Conservation (phyloP, 805 yeast genomes). For the Saccharomycodes ludwigii region DNA sequence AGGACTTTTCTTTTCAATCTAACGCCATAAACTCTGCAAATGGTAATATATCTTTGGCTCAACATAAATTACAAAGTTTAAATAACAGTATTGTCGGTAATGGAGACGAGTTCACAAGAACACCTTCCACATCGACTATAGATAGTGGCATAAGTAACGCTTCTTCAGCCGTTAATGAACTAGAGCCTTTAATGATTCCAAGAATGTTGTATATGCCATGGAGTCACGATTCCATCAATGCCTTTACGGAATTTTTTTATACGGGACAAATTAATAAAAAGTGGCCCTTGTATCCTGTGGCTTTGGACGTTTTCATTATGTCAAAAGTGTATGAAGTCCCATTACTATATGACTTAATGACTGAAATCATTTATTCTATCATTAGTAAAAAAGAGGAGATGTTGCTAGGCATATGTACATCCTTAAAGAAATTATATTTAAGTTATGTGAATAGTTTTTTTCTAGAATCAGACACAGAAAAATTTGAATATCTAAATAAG, state of each 20-base stretch:
- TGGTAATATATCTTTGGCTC: too few relatives aligned
- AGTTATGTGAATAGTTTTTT: constrained; percentile 13
- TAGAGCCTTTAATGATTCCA: constrained; percentile 58
- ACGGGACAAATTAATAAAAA: constrained; percentile 71
- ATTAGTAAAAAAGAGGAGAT: constrained; percentile 55
- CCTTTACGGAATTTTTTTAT: constrained; percentile 59
- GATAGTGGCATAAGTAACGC: constrained; percentile 12
- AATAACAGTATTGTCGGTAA: not conserved
- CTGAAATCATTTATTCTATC: constrained; percentile 57
- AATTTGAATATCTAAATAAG: constrained; percentile 13
- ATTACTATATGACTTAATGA: constrained; percentile 51
- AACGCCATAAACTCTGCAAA: not conserved
- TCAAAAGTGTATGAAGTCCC: constrained; percentile 61
- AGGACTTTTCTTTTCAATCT: not conserved
- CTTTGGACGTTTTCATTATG: constrained; percentile 48
- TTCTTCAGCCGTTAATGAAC: constrained; percentile 12
- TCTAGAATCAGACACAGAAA: constrained; percentile 7
- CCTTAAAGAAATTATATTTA: constrained; percentile 16
- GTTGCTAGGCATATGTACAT: constrained; percentile 18
- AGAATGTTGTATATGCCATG: constrained; percentile 60
- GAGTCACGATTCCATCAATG: constrained; percentile 45
- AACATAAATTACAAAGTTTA: too few relatives aligned
- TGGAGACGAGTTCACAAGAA: too few relatives aligned
- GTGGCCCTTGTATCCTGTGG: constrained; percentile 61
- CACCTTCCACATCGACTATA: too few relatives aligned